These are phyloP conservation scores for Erysimum cheiranthoides DNA, from an alignment of 345 rosid species.

Conservation along the genomic window DNA sequence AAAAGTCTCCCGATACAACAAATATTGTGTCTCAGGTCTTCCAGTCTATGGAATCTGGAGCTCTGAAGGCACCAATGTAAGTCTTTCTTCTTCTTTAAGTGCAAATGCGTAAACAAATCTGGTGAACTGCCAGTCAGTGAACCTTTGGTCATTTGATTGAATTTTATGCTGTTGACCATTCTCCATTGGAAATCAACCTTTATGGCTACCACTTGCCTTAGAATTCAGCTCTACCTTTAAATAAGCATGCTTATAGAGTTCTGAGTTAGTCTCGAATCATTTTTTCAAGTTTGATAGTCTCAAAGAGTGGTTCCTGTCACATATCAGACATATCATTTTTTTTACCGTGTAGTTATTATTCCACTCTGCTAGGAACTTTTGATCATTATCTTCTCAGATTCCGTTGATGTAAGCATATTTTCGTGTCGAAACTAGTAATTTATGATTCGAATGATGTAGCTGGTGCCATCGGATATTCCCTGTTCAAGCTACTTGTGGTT, in stretches of 20 bases:
- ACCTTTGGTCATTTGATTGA: slow-evolving; percentile 17
- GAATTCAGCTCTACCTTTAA: background rate
- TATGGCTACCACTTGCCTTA: background rate
- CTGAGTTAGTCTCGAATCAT: background rate
- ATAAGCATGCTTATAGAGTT: slow-evolving; percentile 1
- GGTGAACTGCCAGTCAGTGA: slow-evolving; percentile 23
- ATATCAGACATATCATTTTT: background rate
- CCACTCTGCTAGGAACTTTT: slow-evolving; percentile 1
- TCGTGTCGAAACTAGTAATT: slow-evolving; percentile 21
- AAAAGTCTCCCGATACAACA: slow-evolving; percentile 51
- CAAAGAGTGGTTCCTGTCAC: slow-evolving; percentile 16
- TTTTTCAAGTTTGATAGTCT: slow-evolving; percentile 9
- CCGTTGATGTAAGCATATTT: slow-evolving; percentile 5
- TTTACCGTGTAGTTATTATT: slow-evolving; percentile 1
- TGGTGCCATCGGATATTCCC: slow-evolving; percentile 98
- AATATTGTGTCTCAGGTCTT: slow-evolving; percentile 59
- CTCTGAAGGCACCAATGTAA: slow-evolving; percentile 68
- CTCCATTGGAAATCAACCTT: background rate
- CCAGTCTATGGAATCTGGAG: slow-evolving; percentile 61
- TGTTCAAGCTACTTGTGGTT: slow-evolving; percentile 81
- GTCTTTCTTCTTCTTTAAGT: slow-evolving; percentile 35
- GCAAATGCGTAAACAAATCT: background rate
- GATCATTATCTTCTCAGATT: slow-evolving; percentile 15
- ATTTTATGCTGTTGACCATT: background rate
- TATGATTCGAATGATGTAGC: slow-evolving; percentile 53